phyloP scores from a whole-genome alignment of 192 early-diverging fungal genomes.

The Gonapodya prolifera region DNA sequence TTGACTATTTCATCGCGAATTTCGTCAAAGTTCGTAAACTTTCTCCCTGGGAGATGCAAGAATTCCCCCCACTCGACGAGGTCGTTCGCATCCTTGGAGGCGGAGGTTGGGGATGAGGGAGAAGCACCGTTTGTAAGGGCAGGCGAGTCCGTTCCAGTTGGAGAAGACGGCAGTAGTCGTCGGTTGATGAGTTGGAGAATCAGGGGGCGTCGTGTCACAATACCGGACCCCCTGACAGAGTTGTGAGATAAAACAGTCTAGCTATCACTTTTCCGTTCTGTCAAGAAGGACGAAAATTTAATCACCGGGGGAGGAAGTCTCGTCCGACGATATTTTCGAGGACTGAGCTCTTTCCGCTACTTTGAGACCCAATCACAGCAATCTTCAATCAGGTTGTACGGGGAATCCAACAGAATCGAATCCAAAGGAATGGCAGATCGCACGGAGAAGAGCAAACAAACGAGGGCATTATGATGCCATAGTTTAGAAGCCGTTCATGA shows the following conservation, averaged over 20 bases:
- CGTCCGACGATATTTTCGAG: slow-evolving; percentile 95
- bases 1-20: slow-evolving; percentile 92
- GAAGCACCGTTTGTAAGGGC: not conserved
- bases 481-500: not conserved
- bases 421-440: not conserved
- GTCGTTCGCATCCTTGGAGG: slow-evolving; percentile 20
- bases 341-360: slow-evolving; percentile 92
- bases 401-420: not conserved
- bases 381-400: slow-evolving; percentile 21
- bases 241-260: not conserved
- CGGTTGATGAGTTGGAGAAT: slow-evolving; percentile 96
- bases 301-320: slow-evolving; percentile 88
- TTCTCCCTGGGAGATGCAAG: slow-evolving; percentile 91
- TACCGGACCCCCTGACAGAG: slow-evolving; percentile 58
- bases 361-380: slow-evolving; percentile 73
- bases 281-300: slow-evolving; percentile 9
- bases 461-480: not conserved
- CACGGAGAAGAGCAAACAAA: not conserved
- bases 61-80: slow-evolving; percentile 98
- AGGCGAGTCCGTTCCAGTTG: not conserved
- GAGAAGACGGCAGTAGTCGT: slow-evolving; percentile 8
- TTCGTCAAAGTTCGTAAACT: slow-evolving; percentile 91
- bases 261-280: not conserved
- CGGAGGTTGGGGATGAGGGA: not conserved
- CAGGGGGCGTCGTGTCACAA: slow-evolving; percentile 94